phyloP scores from a whole-genome alignment of 2,329 filamentous ascomycete genomes.

The Diaporthe citri region DNA sequence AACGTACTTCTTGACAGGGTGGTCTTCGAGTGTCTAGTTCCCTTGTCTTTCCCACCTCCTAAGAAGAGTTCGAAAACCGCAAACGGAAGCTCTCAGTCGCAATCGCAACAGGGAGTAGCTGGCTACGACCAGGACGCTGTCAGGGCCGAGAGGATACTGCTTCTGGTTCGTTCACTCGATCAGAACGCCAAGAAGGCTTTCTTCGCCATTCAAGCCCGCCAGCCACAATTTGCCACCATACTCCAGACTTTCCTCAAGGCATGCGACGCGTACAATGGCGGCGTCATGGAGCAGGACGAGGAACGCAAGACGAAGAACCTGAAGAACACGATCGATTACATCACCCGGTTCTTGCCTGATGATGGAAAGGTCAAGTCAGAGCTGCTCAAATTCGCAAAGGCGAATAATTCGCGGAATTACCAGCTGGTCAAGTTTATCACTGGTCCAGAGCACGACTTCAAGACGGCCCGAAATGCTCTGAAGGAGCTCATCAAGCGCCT shows the following conservation, averaged over 20 bases:
- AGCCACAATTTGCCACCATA: conserved; percentile 79
- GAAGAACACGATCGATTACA: conserved; percentile 77
- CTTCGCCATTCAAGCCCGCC: conserved; percentile 85
- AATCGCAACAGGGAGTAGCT: conserved; percentile 51
- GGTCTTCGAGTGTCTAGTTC: conserved; percentile 89
- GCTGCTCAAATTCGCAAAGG: conserved; percentile 89
- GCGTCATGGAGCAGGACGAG: conserved; percentile 80
- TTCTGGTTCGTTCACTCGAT: conserved; percentile 84
- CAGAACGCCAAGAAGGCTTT: conserved; percentile 86
- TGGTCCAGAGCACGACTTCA: conserved; percentile 88
- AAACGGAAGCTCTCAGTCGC: conserved; percentile 59
- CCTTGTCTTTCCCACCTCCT: conserved; percentile 83
- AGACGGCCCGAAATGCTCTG: conserved; percentile 89
- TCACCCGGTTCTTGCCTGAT: conserved; percentile 84
- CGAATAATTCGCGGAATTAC: conserved; percentile 90
- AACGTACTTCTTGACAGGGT: conserved; percentile 88
- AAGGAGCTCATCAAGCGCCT: conserved; percentile 90
- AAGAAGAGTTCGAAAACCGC: conserved; percentile 74
- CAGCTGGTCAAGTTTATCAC: conserved; percentile 90
- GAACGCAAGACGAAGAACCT: conserved; percentile 78
- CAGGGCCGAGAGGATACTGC: conserved; percentile 84
- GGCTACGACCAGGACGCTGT: conserved; percentile 79
- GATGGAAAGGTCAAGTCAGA: conserved; percentile 78
- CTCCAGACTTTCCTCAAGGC: conserved; percentile 81
- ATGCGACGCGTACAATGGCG: conserved; percentile 93